These are phyloP conservation scores for Panellus pusillus DNA, from an alignment of 768 basidiomycete species.

Conservation along the genomic window DNA sequence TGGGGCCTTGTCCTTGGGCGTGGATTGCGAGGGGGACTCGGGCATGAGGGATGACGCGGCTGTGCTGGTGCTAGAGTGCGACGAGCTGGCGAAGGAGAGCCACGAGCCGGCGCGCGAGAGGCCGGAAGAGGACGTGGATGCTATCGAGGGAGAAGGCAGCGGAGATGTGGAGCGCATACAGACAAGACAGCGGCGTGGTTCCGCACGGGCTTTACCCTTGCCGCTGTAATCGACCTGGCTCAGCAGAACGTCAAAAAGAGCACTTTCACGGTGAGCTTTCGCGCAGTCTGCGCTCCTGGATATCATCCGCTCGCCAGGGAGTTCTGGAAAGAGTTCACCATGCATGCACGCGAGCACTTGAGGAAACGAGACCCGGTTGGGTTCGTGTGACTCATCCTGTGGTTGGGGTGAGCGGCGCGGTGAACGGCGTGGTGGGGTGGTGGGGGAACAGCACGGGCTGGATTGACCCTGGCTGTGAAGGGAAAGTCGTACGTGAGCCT, in stretches of 20 bases:
- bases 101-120: conserved; percentile 20
- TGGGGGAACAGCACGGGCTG: conserved; percentile 3
- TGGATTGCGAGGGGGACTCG: conserved; percentile 1
- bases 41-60: conserved; percentile 17
- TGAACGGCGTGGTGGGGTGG: not conserved
- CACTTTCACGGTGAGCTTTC: conserved; percentile 6
- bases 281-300: not conserved
- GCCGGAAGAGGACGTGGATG: conserved; percentile 11
- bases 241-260: conserved; percentile 13
- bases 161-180: not conserved
- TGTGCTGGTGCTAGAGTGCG: conserved; percentile 15
- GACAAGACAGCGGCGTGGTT: not conserved
- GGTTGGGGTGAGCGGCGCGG: not conserved
- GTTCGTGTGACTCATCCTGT: not conserved
- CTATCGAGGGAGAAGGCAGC: conserved; percentile 4
- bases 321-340: conserved; percentile 15
- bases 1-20: not conserved
- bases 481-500: conserved; percentile 21
- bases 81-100: conserved; percentile 18
- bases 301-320: conserved; percentile 7
- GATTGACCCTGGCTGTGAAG: not conserved
- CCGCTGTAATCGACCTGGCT: not conserved
- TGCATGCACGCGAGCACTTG: conserved; percentile 20
- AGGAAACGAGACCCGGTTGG: conserved; percentile 14
- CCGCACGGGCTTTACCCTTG: conserved; percentile 13